These are phyloP conservation scores for Carex pumila DNA, from an alignment of 176 grass and related monocot species.

Conservation along the genomic window DNA sequence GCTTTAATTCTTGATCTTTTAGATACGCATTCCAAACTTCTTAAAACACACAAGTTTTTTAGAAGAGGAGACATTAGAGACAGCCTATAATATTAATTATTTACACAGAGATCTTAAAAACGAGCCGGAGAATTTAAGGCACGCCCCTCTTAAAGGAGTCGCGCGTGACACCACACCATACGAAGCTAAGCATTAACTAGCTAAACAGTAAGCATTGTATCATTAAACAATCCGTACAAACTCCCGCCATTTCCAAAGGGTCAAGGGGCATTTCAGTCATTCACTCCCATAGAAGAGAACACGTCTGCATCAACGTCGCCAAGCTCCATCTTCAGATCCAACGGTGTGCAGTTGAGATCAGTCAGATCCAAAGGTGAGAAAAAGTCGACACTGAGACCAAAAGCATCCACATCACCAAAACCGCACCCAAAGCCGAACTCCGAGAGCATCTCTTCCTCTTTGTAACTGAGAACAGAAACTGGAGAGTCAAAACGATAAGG, in stretches of 20 bases:
- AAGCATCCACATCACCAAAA: conserved; percentile 13
- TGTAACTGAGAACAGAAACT: not conserved
- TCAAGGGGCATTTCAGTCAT: conserved; percentile 8
- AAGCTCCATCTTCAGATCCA: conserved; percentile 28
- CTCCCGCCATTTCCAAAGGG: conserved; percentile 12
- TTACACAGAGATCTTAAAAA: conserved; percentile 4
- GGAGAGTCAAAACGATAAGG: not conserved
- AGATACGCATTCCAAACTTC: too few species aligned
- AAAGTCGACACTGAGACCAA: conserved; percentile 8
- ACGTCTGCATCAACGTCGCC: conserved; percentile 16
- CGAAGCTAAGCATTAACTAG: not conserved
- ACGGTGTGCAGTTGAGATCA: conserved; percentile 17
- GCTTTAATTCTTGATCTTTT: not conserved
- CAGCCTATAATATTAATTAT: not conserved
- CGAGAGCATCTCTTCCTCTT: not conserved
- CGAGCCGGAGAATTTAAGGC: not conserved
- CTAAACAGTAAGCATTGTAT: not conserved
- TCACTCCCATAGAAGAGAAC: conserved; percentile 4
- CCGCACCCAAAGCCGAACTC: conserved; percentile 23
- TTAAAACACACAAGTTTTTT: too few species aligned
- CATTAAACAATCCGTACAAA: not conserved
- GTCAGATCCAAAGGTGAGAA: conserved; percentile 12
- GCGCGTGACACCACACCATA: conserved; percentile 13
- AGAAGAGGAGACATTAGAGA: too few species aligned
- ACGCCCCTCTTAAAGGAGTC: not conserved